Conservation (phyloP, 169 alveolate species). For the Cryptosporidium sp. region DNA sequence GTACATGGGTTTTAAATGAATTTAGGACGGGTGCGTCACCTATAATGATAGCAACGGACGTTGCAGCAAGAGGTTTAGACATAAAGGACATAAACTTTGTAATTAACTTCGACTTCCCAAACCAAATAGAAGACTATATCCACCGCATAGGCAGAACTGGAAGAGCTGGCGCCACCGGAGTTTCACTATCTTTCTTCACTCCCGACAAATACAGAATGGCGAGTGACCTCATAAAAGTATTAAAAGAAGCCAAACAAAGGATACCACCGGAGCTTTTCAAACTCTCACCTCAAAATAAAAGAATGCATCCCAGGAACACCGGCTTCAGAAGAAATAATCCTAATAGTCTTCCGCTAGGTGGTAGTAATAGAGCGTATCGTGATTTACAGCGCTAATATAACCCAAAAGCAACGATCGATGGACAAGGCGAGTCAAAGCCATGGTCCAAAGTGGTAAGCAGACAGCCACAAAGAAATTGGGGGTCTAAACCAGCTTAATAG, state of each 20-base stretch:
- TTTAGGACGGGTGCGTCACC: slow-evolving; percentile 95
- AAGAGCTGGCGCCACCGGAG: slow-evolving; percentile 95
- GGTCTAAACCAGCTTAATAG: neutral
- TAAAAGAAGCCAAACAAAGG: slow-evolving; percentile 93
- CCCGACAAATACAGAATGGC: slow-evolving; percentile 91
- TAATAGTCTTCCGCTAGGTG: slow-evolving; percentile 23
- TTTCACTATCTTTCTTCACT: slow-evolving; percentile 94
- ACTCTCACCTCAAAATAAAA: slow-evolving; percentile 64
- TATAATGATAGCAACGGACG: slow-evolving; percentile 99
- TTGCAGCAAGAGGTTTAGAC: slow-evolving; percentile 99
- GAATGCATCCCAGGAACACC: neutral
- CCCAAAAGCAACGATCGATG: neutral
- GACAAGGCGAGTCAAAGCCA: neutral
- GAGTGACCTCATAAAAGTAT: slow-evolving; percentile 92
- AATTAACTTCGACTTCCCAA: slow-evolving; percentile 98
- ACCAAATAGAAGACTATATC: slow-evolving; percentile 96
- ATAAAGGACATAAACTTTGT: slow-evolving; percentile 96
- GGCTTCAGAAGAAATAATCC: slow-evolving; percentile 36
- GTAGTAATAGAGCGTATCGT: neutral
- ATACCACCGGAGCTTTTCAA: slow-evolving; percentile 90
- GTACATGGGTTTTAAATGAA: slow-evolving; percentile 93
- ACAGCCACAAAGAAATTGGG: neutral
- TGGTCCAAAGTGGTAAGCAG: neutral
- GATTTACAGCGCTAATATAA: neutral
- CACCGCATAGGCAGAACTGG: slow-evolving; percentile 98